Evolutionary conservation across 139 green algal species (phyloP).

Genomic region (Volvox reticuliferus): DNA sequence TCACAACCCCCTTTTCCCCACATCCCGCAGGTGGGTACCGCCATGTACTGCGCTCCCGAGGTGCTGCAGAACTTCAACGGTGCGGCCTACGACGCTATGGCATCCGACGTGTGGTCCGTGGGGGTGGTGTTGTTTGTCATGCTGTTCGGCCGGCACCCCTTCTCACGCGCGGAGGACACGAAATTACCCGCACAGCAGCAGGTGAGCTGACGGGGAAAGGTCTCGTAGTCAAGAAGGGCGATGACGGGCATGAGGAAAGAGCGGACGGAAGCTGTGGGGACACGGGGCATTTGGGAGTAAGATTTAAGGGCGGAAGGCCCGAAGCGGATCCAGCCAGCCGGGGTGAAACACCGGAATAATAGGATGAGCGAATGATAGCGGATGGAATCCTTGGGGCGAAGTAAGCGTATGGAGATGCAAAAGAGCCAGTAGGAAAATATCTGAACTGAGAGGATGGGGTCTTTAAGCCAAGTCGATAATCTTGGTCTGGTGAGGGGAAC

Average conservation of each 20-base stretch:
- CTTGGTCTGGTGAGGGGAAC: no score
- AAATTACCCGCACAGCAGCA: conserved; percentile 51
- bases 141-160: conserved; percentile 72
- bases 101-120: conserved; percentile 74
- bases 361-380: no score
- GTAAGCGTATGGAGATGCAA: no score
- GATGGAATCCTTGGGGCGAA: no score
- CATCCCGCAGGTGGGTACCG: conserved; percentile 61
- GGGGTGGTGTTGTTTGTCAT: conserved; percentile 80
- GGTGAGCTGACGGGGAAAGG: neutral
- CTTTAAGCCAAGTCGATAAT: no score
- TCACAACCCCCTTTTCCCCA: neutral
- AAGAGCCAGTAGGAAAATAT: no score
- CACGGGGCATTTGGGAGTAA: neutral
- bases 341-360: no score
- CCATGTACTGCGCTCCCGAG: conserved; percentile 75
- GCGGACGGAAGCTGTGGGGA: neutral
- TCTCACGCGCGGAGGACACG: conserved; percentile 51
- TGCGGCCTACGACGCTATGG: conserved; percentile 59
- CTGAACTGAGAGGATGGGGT: no score
- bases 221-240: no score
- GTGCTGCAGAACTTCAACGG: conserved; percentile 67
- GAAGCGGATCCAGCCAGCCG: no score
- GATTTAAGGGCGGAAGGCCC: no score
- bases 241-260: neutral